These are phyloP conservation scores for Discostella stelligeroides DNA, from an alignment of 108 stramenopile species.

Conservation along the genomic window DNA sequence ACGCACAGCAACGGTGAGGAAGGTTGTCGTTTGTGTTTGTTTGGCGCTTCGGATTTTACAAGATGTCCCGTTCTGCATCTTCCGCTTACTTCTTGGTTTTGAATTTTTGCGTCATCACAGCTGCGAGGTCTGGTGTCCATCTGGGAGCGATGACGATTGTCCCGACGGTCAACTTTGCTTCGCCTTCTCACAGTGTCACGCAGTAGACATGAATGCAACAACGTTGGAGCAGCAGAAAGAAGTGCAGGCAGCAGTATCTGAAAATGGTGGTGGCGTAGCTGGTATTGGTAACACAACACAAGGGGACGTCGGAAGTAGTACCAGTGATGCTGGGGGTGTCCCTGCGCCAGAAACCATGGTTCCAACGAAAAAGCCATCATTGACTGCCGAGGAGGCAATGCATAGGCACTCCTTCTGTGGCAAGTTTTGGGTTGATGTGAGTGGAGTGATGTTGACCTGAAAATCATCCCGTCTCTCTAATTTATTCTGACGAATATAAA, in stretches of 20 bases:
- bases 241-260: slow-evolving; percentile 2
- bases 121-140: slow-evolving; percentile 49
- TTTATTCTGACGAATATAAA: neutral
- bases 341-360: neutral
- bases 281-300: neutral
- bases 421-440: slow-evolving; percentile 26
- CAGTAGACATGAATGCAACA: slow-evolving; percentile 39
- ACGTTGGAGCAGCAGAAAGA: slow-evolving; percentile 37
- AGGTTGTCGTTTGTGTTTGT: neutral
- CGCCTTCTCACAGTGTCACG: slow-evolving; percentile 47
- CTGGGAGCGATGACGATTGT: slow-evolving; percentile 51
- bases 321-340: neutral
- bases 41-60: no score
- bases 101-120: neutral
- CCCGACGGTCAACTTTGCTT: slow-evolving; percentile 43
- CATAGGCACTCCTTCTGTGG: slow-evolving; percentile 50
- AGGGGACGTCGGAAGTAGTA: no score
- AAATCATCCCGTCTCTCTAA: neutral
- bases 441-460: neutral
- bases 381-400: slow-evolving; percentile 46
- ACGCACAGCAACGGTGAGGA: slow-evolving; percentile 42
- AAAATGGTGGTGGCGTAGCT: neutral
- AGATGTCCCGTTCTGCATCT: no score
- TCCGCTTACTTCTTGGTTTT: neutral
- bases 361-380: slow-evolving; percentile 35